A percentile compares a stretch with the other conserved stretches of the same genome.
phyloP scores from a whole-genome alignment of 2,329 filamentous ascomycete species.

The Aspergillus arachidicola region DNA sequence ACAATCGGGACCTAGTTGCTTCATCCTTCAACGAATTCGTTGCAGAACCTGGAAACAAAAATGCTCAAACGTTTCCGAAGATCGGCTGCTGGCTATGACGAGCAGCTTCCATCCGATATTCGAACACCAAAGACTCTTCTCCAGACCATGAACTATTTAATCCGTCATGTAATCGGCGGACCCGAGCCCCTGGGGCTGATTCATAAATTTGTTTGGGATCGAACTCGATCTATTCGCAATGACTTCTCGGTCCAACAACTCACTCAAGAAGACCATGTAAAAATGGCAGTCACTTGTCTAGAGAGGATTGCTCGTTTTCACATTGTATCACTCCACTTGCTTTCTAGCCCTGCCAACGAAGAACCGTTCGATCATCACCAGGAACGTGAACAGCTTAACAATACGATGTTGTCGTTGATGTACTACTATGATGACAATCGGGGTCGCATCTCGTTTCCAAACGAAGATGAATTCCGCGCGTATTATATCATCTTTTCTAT shows the following conservation, averaged over 20 bases:
- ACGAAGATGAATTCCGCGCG: constrained; percentile 66
- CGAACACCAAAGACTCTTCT: constrained; percentile 57
- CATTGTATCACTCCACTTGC: constrained; percentile 62
- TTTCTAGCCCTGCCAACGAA: constrained; percentile 54
- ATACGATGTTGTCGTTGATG: constrained; percentile 63
- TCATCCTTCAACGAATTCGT: constrained; percentile 36
- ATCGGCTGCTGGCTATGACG: constrained; percentile 64
- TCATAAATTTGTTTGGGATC: constrained; percentile 67
- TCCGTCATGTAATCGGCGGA: constrained; percentile 55
- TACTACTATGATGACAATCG: constrained; percentile 62
- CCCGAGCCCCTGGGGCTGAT: constrained; percentile 53
- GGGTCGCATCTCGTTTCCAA: constrained; percentile 52
- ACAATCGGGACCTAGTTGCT: constrained; percentile 30
- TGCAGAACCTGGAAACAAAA: constrained; percentile 40
- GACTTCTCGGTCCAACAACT: constrained; percentile 67
- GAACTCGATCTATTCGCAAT: constrained; percentile 65
- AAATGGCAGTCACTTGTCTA: constrained; percentile 61
- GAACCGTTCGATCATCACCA: constrained; percentile 60
- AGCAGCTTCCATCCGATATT: constrained; percentile 65
- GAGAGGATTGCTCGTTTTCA: constrained; percentile 67
- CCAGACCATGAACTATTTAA: constrained; percentile 51
- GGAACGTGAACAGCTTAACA: constrained; percentile 66
- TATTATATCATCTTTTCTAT: constrained; percentile 63
- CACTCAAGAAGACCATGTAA: constrained; percentile 58
- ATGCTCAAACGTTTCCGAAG: constrained; percentile 68